Base-by-base conservation (phyloP, 1,284 basidiomycete genomes). In the Sanguinoderma infundibulare region DNA sequence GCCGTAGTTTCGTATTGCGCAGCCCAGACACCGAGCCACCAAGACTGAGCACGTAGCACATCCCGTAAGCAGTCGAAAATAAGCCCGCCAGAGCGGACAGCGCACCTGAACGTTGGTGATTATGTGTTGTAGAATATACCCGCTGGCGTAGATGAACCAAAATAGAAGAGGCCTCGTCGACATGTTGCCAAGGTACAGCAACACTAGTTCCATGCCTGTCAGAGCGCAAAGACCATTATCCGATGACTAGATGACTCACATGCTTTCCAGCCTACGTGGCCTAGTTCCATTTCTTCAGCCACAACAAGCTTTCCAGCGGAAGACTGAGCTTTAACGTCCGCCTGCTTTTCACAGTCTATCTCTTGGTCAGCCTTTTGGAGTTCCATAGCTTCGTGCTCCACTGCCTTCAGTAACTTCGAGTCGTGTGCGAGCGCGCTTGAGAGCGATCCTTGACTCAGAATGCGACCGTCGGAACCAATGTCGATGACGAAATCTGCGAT, bases 401-500 rank as follows among this genome's bases (percentile, higher is more conserved):
- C 69, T 67, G 78, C 84, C 66, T 73, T 63, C 4, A 75, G 74
- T 5, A 85, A 74, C 30, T 70, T 69, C 35, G 73, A 69, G 62
- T 83, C 78, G 2, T 75, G 71, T 8, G 72, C 74, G 57, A 87
- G 72, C 0, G 78, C 81, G 6, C 80, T 78, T 0, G 76, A 74
- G 5, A 85, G 69, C 0, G 78, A 74, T 10, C 85, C 85, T 70
- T 84, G 82, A 47, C 77, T 79, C 3, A 76, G 61, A 32, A 87
- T 74, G 0, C 75, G 78, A 3, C 87, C 86, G 64, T 87, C 84
- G 14, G 77, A 69, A 9, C 78, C 75, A 30, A 94, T 71, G 5
- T 83, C 82, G 28, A 92, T 81, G 14, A 89, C 81, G 71, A 83
- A 89, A 47, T 85, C 80, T 10, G 90, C 87, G 30, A 91, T 77